Evolutionary conservation across 2,329 filamentous ascomycete genomes (phyloP).

Genomic region (Aspergillus candidus): DNA sequence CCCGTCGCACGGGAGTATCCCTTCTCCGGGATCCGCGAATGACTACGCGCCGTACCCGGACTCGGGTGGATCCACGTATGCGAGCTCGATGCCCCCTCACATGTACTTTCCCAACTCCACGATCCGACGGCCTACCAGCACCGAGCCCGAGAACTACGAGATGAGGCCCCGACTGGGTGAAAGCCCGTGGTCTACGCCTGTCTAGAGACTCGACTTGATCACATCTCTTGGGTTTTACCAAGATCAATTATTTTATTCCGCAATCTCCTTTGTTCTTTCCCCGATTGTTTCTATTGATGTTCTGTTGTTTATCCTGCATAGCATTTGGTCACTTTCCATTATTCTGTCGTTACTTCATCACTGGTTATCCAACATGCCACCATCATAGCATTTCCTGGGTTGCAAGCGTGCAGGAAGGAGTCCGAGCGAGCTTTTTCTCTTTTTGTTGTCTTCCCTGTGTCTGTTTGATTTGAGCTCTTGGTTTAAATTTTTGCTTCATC

Average conservation of each 20-base stretch:
- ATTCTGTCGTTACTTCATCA: constrained; percentile 11
- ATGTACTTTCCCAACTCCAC: constrained; percentile 68
- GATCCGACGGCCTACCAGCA: constrained; percentile 67
- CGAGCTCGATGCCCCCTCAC: constrained; percentile 46
- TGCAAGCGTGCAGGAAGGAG: constrained; percentile 20
- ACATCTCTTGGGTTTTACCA: neutral
- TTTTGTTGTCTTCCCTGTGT: constrained; percentile 10
- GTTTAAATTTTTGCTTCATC: no score
- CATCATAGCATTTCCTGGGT: constrained; percentile 16
- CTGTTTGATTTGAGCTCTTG: neutral
- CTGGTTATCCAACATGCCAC: constrained; percentile 15
- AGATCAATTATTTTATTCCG: constrained; percentile 14
- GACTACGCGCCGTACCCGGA: constrained; percentile 76
- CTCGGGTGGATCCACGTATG: constrained; percentile 50
- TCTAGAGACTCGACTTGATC: constrained; percentile 14
- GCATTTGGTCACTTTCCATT: constrained; percentile 6
- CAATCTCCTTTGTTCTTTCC: constrained; percentile 19
- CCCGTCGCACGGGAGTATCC: constrained; percentile 66
- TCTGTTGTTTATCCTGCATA: constrained; percentile 5
- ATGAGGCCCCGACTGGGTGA: constrained; percentile 47
- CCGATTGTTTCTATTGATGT: constrained; percentile 13
- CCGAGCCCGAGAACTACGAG: constrained; percentile 64
- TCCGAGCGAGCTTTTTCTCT: constrained; percentile 17
- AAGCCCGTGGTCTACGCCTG: constrained; percentile 33
- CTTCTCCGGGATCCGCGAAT: constrained; percentile 63